Evolutionary conservation across 2,329 filamentous ascomycete species (phyloP), one percentile per base, ranked within the genome.

Genomic region (Coniochaeta sp.): DNA sequence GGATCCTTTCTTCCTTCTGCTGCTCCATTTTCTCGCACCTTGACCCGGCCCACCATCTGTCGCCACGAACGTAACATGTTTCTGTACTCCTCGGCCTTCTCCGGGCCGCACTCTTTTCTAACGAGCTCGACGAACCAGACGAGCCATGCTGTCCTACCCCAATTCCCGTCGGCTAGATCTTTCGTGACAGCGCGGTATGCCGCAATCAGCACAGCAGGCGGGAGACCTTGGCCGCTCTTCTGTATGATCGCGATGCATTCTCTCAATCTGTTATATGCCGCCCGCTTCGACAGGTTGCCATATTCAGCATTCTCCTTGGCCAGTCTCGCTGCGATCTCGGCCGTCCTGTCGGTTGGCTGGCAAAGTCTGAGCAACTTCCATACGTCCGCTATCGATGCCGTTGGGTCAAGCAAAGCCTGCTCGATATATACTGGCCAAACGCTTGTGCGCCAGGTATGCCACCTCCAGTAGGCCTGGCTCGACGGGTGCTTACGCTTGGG

Each of bases 91-190:
- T 48, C 26, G 1, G 60, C 61, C 14, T 57, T 50, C 8, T 58
- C 54, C 1, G 53, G 33, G 13, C 63, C 61, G 45, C 63, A 56
- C 14, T 65, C 57, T 16, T 56, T 56, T 42, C 60, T 38, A 13
- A 73, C 52, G 16, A 70, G 45, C 18, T 53, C 52, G 22, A 73
- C 42, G 49, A 67, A 62, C 68, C 68, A 72, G 42, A 57, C 56
- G 38, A 73, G 53, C 16, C 70, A 67, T 22, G 55, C 55, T 27
- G 61, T 65, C 32, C 66, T 63, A 4, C 71, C 71, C 18, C 61
- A 62, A 26, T 55, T 51, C 32, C 63, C 64, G n/a, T 60, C 53
- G 20, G 53, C 60, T 47, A 74, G 57, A 49, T 70, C 67, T 52
- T 61, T 65, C 6, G 69, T 69, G 16, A 70, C 57, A 18, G 67